Evolutionary conservation across 2,329 filamentous ascomycete species (phyloP), one percentile per base, ranked within the genome.

Genomic region (Xylaria arbuscula): DNA sequence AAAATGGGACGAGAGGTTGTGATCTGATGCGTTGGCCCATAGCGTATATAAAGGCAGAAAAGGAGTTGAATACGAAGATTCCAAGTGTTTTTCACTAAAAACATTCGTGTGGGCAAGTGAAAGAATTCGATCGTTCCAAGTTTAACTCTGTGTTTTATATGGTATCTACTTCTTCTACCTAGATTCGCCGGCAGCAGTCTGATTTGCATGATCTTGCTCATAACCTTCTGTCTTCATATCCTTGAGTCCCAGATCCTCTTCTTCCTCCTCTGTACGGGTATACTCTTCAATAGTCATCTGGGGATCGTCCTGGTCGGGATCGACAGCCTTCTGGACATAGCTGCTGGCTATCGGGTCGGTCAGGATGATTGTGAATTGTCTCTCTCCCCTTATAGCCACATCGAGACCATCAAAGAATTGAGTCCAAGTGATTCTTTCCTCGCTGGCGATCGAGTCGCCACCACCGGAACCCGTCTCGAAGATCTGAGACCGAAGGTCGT

Each of bases 161-260:
- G 54, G 57, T 55, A 56, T 62, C 53, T 62, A 51, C 50, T 45
- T 57, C 24, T 47, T n/a, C 22, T 19, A 1, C 24, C 50, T 55
- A 38, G 54, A 54, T 60, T 56, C 65, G 9, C 47, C 48, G 24
- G 28, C 56, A 13, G 54, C 45, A 8, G 22, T 38, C 40, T 60
- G 57, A 15, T 72, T 70, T 6, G 62, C 56, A 19, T 67, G 54
- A 11, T 89, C 86, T 62, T 89, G 84, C 79, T 91, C 91, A 77
- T 99, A 98, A 0, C 89, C 90, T 79, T 98, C 94, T 0, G 90
- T 89, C 86, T 95, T 96, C 90, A 99, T 99, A 77, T 99, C 96
- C 67, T 84, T 89, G 72, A 99, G 82, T 0, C 96, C 96, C 11
- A 99, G 83, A 67, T 98, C 93, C 76, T 99, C 96, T 81, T 97